Evolutionary conservation across 805 yeast genomes (phyloP).

Genomic region (Cyberlindnera petersonii): DNA sequence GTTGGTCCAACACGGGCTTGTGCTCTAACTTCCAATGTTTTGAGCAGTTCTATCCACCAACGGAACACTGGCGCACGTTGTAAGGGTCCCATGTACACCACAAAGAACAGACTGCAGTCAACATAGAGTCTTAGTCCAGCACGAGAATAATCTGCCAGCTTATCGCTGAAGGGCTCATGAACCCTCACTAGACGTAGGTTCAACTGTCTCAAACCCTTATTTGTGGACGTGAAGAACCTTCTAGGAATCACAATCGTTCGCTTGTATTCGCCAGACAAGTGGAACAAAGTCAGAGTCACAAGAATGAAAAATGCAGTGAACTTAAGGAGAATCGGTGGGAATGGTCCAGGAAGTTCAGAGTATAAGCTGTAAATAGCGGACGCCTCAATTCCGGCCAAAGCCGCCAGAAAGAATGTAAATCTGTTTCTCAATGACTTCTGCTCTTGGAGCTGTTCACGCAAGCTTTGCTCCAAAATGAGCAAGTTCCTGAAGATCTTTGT

Average conservation of each 20-base stretch:
- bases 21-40: constrained; percentile 32
- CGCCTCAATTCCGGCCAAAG: constrained; percentile 38
- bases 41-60: constrained; percentile 15
- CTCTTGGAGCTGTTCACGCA: constrained; percentile 75
- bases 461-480: constrained; percentile 77
- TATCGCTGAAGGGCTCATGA: constrained; percentile 36
- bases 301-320: constrained; percentile 56
- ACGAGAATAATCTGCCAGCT: constrained; percentile 32
- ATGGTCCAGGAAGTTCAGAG: constrained; percentile 34
- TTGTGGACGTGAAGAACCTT: constrained; percentile 73
- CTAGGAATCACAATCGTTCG: constrained; percentile 82
- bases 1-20: constrained; percentile 70
- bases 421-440: constrained; percentile 58
- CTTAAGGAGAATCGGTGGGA: constrained; percentile 37
- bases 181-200: constrained; percentile 75
- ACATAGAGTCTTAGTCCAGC: constrained; percentile 28
- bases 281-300: constrained; percentile 72
- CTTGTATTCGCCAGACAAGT: constrained; percentile 84
- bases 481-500: constrained; percentile 79
- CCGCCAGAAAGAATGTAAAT: constrained; percentile 37
- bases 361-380: constrained; percentile 38
- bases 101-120: constrained; percentile 1
- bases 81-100: constrained; percentile 17
- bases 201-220: constrained; percentile 82
- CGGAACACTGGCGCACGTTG: constrained; percentile 1